These are phyloP conservation scores for Iberis pinnata DNA, from an alignment of 345 rosid species.

Conservation along the genomic window DNA sequence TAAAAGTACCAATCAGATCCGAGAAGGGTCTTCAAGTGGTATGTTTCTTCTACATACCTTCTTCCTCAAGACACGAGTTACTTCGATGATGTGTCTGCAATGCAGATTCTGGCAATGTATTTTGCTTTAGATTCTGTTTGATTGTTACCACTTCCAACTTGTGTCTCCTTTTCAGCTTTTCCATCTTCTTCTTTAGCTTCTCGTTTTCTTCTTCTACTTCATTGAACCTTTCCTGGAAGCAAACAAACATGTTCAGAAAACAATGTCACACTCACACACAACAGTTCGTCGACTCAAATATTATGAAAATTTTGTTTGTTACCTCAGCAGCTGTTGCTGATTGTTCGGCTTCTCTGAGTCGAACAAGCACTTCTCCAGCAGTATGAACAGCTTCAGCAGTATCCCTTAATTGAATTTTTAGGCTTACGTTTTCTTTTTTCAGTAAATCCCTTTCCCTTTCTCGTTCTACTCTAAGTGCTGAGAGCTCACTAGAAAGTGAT, in stretches of 20 bases:
- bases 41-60: slow-evolving; percentile 22
- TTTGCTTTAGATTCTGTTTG: slow-evolving; percentile 73
- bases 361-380: slow-evolving; percentile 91
- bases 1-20: slow-evolving; percentile 7
- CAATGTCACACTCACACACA: background rate
- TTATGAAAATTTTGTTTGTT: slow-evolving; percentile 9
- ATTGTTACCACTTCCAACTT: slow-evolving; percentile 85
- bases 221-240: slow-evolving; percentile 52
- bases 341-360: slow-evolving; percentile 90
- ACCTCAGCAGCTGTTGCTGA: slow-evolving; percentile 79
- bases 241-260: slow-evolving; percentile 9
- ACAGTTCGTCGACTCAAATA: background rate
- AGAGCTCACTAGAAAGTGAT: slow-evolving; percentile 66
- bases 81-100: slow-evolving; percentile 44
- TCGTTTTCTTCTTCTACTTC: slow-evolving; percentile 61
- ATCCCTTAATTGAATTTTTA: slow-evolving; percentile 72
- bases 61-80: slow-evolving; percentile 33
- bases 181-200: slow-evolving; percentile 78
- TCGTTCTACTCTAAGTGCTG: slow-evolving; percentile 64
- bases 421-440: slow-evolving; percentile 74
- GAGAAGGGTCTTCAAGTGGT: slow-evolving; percentile 27
- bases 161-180: slow-evolving; percentile 80
- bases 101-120: slow-evolving; percentile 85
- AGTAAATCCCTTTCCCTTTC: slow-evolving; percentile 68
- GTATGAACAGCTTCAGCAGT: slow-evolving; percentile 98